These are phyloP conservation scores for Clarireedia homoeocarpa DNA, from an alignment of 2,329 filamentous ascomycete genomes.

Conservation along the genomic window DNA sequence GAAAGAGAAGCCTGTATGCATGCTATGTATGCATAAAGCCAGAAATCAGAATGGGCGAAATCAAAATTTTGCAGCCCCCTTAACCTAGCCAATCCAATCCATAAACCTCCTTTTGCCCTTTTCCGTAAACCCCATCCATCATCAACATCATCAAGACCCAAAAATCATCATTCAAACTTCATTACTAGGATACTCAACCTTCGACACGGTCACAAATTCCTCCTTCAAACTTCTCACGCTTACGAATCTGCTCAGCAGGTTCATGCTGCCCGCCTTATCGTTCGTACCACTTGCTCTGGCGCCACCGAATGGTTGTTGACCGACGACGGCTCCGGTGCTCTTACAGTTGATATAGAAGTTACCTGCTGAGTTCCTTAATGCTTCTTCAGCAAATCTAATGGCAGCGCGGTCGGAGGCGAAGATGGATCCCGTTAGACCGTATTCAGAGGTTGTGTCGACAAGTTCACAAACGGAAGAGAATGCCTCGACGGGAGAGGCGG, in stretches of 20 bases:
- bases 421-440: constrained; percentile 68
- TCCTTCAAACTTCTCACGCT: constrained; percentile 64
- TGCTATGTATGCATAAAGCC: too few species aligned
- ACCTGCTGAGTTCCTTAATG: constrained; percentile 62
- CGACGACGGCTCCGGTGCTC: constrained; percentile 64
- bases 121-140: too few species aligned
- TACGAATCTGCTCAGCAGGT: constrained; percentile 57
- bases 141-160: too few species aligned
- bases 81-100: too few species aligned
- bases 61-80: too few species aligned
- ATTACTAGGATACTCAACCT: constrained; percentile 65
- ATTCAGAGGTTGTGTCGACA: constrained; percentile 66
- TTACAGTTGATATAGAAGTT: constrained; percentile 87
- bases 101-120: too few species aligned
- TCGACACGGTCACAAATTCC: constrained; percentile 58
- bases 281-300: constrained; percentile 62
- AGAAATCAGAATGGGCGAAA: too few species aligned
- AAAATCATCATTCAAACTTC: constrained; percentile 31
- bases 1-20: too few species aligned
- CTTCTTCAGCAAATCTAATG: constrained; percentile 61
- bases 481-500: constrained; percentile 39
- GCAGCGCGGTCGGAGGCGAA: constrained; percentile 63
- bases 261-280: constrained; percentile 62
- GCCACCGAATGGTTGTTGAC: constrained; percentile 66
- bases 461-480: constrained; percentile 52